These are phyloP conservation scores for Limnomonas spitsbergensis DNA, from an alignment of 139 green algal genomes.

Conservation along the genomic window DNA sequence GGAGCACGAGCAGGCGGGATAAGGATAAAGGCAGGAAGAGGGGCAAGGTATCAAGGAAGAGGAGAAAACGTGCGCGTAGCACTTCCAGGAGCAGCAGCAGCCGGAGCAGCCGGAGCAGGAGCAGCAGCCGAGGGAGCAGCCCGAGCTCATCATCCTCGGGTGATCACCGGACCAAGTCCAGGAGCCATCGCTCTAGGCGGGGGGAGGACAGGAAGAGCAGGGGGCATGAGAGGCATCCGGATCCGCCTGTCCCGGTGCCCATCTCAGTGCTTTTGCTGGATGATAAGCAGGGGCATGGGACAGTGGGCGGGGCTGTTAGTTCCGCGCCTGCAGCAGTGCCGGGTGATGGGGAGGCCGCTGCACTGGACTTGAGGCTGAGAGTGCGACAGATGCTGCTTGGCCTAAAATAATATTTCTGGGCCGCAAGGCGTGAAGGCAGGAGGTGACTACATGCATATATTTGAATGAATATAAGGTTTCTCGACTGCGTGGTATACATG, in stretches of 20 bases:
- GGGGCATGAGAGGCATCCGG: not conserved
- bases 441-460: too few relatives aligned
- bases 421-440: not conserved
- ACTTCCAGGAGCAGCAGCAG: too few relatives aligned
- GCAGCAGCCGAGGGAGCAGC: too few relatives aligned
- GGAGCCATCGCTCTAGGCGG: too few relatives aligned
- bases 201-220: not conserved
- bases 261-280: not conserved
- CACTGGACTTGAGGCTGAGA: not conserved
- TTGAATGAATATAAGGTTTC: too few relatives aligned
- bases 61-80: too few relatives aligned
- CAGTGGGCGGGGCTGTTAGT: too few relatives aligned
- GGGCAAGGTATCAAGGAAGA: not conserved
- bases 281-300: not conserved
- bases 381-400: conserved; percentile 1
- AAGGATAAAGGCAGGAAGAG: not conserved
- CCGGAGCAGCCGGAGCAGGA: too few relatives aligned
- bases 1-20: not conserved
- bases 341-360: not conserved
- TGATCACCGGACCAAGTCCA: too few relatives aligned
- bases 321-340: too few relatives aligned
- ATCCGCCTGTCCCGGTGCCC: not conserved
- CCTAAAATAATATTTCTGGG: not conserved
- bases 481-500: too few relatives aligned
- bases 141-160: too few relatives aligned